These are phyloP conservation scores for Coemansia brasiliensis DNA, from an alignment of 192 early-diverging fungal species.

Conservation along the genomic window DNA sequence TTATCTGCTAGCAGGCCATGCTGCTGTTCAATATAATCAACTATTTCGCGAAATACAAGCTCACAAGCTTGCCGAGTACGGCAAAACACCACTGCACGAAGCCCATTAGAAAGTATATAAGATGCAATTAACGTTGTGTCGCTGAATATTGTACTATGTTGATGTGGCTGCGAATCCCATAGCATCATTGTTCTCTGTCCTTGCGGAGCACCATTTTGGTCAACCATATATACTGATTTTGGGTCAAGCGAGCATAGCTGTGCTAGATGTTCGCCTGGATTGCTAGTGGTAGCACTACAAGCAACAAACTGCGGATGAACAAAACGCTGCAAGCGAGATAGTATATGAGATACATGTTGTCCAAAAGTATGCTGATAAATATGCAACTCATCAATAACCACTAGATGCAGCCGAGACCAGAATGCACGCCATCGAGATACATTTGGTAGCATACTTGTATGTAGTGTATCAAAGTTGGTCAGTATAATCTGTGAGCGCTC, in stretches of 20 bases:
- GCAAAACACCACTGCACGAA: slow-evolving; percentile 60
- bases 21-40: slow-evolving; percentile 6
- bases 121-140: slow-evolving; percentile 37
- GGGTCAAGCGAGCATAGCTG: slow-evolving; percentile 9
- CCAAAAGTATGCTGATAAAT: slow-evolving; percentile 69
- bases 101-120: slow-evolving; percentile 27
- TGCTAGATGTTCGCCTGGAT: slow-evolving; percentile 45
- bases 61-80: slow-evolving; percentile 57
- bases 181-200: slow-evolving; percentile 17
- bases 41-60: slow-evolving; percentile 30
- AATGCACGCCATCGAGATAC: slow-evolving; percentile 60
- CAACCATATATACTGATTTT: not conserved
- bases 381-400: slow-evolving; percentile 81
- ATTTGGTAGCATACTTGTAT: slow-evolving; percentile 66
- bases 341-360: slow-evolving; percentile 62
- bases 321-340: slow-evolving; percentile 66
- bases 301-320: slow-evolving; percentile 59
- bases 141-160: not conserved
- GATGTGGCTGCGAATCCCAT: slow-evolving; percentile 14
- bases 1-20: not conserved
- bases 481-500: slow-evolving; percentile 62
- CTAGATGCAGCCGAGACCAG: slow-evolving; percentile 55
- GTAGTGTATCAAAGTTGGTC: slow-evolving; percentile 84
- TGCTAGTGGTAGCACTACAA: slow-evolving; percentile 73
- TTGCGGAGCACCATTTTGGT: slow-evolving; percentile 25